These are phyloP conservation scores for Tylopilus sp. DNA, from an alignment of 1,284 basidiomycete species.

Conservation along the genomic window DNA sequence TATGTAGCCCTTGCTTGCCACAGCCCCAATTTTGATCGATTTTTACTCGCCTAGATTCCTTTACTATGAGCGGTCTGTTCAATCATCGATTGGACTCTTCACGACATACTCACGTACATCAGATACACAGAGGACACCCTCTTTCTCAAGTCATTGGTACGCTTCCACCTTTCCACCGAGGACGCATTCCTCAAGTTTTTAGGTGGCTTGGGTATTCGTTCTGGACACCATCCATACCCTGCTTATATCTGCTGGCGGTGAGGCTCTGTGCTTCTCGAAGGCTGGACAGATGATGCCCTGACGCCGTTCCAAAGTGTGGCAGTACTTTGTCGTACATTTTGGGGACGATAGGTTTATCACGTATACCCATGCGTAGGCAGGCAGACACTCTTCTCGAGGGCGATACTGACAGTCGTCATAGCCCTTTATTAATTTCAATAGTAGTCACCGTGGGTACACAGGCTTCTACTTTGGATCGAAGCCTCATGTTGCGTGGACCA, in stretches of 20 bases:
- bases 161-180: neutral
- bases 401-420: slow-evolving; percentile 10
- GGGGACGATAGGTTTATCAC: slow-evolving; percentile 16
- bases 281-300: neutral
- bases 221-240: slow-evolving; percentile 20
- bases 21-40: neutral
- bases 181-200: neutral
- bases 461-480: neutral
- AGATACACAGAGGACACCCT: slow-evolving; percentile 16
- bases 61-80: slow-evolving; percentile 27
- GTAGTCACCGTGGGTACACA: slow-evolving; percentile 20
- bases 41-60: slow-evolving; percentile 18
- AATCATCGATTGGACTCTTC: neutral
- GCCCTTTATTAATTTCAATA: slow-evolving; percentile 24
- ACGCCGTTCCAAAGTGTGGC: slow-evolving; percentile 20
- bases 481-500: slow-evolving; percentile 16
- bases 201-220: slow-evolving; percentile 26
- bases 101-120: slow-evolving; percentile 6
- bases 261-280: neutral
- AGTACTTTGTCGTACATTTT: slow-evolving; percentile 25
- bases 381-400: slow-evolving; percentile 6
- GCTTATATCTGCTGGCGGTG: slow-evolving; percentile 22
- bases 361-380: slow-evolving; percentile 20
- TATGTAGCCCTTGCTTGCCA: slow-evolving; percentile 8
- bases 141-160: slow-evolving; percentile 19